Evolutionary conservation across 2,329 filamentous ascomycete species (phyloP).

Genomic region (Colletotrichum sublineola): DNA sequence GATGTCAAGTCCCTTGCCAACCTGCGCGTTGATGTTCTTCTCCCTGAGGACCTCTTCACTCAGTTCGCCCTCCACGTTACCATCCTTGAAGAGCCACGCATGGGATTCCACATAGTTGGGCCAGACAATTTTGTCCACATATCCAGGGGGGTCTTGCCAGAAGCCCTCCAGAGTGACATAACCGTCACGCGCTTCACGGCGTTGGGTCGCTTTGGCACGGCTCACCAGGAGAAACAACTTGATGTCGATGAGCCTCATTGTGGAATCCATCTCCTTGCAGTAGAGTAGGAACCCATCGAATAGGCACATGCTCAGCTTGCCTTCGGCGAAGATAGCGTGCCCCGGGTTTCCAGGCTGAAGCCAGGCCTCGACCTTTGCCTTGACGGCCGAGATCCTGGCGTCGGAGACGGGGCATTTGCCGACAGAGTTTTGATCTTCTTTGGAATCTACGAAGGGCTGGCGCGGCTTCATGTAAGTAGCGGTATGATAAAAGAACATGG

Average conservation of each 20-base stretch:
- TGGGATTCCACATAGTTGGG: constrained; percentile 91
- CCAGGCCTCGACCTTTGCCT: constrained; percentile 62
- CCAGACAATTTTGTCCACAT: constrained; percentile 96
- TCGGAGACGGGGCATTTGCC: constrained; percentile 67
- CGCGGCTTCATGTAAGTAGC: constrained; percentile 16
- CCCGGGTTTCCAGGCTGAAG: constrained; percentile 60
- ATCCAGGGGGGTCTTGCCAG: constrained; percentile 94
- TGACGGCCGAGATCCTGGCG: constrained; percentile 60
- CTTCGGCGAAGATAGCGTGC: constrained; percentile 50
- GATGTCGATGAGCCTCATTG: constrained; percentile 76
- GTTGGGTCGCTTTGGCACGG: constrained; percentile 71
- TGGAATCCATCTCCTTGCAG: constrained; percentile 65
- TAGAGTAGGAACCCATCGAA: constrained; percentile 93
- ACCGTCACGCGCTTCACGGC: constrained; percentile 77
- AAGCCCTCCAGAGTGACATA: constrained; percentile 91
- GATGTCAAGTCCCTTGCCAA: constrained; percentile 60
- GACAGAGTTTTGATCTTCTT: constrained; percentile 74
- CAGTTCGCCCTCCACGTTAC: constrained; percentile 73
- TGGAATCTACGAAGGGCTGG: constrained; percentile 65
- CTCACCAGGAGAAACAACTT: constrained; percentile 83
- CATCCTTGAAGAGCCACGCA: constrained; percentile 80
- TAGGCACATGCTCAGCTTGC: constrained; percentile 71
- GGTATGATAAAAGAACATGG: constrained; percentile 43
- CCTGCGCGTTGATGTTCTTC: constrained; percentile 64
- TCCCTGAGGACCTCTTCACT: constrained; percentile 59